Evolutionary conservation across 768 basidiomycete genomes (phyloP).

Genomic region (Cantharellus cinnabarinus): DNA sequence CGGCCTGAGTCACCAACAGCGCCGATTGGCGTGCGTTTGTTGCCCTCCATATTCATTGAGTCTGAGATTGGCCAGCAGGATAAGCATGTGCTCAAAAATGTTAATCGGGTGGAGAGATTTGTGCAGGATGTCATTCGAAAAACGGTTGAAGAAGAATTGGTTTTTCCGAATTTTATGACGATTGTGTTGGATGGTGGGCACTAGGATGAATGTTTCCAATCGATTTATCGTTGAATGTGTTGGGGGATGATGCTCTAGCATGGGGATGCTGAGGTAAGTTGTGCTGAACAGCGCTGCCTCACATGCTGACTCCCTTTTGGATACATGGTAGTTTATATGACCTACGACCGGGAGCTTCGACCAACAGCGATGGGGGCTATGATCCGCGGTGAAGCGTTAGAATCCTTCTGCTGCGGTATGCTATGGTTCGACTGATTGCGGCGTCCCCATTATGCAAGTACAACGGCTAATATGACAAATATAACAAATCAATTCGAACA

Average conservation of each 20-base stretch:
- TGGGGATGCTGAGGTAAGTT: neutral
- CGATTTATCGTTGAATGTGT: neutral
- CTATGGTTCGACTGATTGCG: too few species aligned
- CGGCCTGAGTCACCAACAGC: slow-evolving; percentile 37
- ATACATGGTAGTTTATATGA: too few species aligned
- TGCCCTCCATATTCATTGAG: slow-evolving; percentile 81
- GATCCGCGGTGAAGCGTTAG: too few species aligned
- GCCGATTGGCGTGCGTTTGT: slow-evolving; percentile 60
- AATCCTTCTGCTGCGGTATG: too few species aligned
- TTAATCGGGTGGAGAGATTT: slow-evolving; percentile 84
- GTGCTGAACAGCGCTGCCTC: too few species aligned
- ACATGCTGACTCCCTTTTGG: too few species aligned
- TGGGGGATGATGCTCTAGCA: neutral
- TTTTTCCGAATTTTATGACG: slow-evolving; percentile 92
- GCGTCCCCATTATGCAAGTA: too few species aligned
- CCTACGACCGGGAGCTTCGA: too few species aligned
- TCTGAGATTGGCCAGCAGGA: slow-evolving; percentile 92
- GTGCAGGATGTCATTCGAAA: slow-evolving; percentile 91
- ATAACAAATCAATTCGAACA: too few species aligned
- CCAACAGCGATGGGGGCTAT: too few species aligned
- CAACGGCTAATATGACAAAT: too few species aligned
- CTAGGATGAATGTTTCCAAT: neutral
- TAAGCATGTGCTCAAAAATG: slow-evolving; percentile 89
- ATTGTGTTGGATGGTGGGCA: slow-evolving; percentile 11
- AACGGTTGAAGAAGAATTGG: slow-evolving; percentile 86